These are phyloP conservation scores for Boletus speciosus DNA, from an alignment of 768 basidiomycete species.

Conservation along the genomic window DNA sequence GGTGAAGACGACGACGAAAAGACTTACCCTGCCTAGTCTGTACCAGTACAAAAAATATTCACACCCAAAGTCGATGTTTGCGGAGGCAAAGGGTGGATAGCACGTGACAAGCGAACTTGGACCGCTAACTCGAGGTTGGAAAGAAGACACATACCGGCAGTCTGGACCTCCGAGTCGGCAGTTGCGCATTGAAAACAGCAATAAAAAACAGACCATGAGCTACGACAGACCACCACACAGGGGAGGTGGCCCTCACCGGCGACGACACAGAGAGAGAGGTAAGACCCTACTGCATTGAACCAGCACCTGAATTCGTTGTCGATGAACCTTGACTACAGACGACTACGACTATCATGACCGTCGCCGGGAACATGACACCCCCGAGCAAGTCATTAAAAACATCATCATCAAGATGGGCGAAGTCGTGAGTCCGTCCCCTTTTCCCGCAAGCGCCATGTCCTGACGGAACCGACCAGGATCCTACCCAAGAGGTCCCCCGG, in stretches of 20 bases:
- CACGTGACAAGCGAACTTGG: constrained; percentile 24
- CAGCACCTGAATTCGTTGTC: neutral
- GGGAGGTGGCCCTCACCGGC: constrained; percentile 44
- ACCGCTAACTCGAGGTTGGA: neutral
- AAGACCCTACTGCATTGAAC: constrained; percentile 25
- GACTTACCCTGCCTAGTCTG: constrained; percentile 17
- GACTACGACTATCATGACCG: constrained; percentile 61
- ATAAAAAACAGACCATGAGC: constrained; percentile 43
- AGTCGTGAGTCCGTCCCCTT: constrained; percentile 54
- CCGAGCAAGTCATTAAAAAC: constrained; percentile 66
- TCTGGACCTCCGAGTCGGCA: neutral
- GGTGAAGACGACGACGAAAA: neutral
- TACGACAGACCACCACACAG: constrained; percentile 48
- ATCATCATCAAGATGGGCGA: constrained; percentile 74
- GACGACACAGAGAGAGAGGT: constrained; percentile 50
- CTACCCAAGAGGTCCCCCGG: constrained; percentile 62
- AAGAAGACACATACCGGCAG: neutral
- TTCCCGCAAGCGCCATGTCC: neutral
- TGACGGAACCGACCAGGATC: constrained; percentile 46
- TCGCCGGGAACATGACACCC: constrained; percentile 65
- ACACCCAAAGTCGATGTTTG: neutral
- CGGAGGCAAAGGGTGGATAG: neutral
- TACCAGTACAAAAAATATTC: neutral
- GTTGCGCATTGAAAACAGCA: neutral
- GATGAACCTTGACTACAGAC: constrained; percentile 38